Base-by-base conservation (phyloP, 768 basidiomycete genomes). In the Mycena chlorophos region DNA sequence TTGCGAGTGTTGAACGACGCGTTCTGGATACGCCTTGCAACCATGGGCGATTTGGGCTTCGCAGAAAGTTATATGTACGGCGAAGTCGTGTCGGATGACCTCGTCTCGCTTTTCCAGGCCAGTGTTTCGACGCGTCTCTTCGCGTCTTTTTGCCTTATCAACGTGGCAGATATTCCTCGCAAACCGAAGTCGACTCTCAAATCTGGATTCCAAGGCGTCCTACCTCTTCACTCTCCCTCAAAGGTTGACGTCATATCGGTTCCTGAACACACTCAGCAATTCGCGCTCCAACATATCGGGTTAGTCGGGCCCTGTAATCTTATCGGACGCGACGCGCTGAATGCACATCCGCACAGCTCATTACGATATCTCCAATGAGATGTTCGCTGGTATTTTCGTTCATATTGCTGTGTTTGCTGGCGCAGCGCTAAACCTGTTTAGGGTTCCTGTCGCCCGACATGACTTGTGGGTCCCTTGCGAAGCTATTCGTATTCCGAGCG, bases 31-130 rank as follows among this genome's bases (percentile, higher is more conserved):
- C 73, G 85, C 1, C 71, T 86, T 14, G 79, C 78, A 53, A 66
- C 76, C 6, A 82, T 84, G 76, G 77, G 83, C 22, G 87, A 89
- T 65, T 71, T 91, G 40, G 89, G 87, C 3, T 89, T 91, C 62
- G 78, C 85, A 4, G 89, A 91, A 68, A 83, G 85, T 0, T 89
- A 84, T 69, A 90, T 91, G 89, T 84, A 83, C 52, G 87, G 88
- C 5, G 88, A 91, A 42, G 82, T 88, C 27, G 82, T 86, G 60
- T 84, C 84, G 51, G 78, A 83, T 53, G 80, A 88, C 62, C 75
- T 91, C n/a, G 76, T 82, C 3, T 71, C 78, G 3, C 68, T 89
- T 0, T 89, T 89, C 71, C 71, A 80, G 68, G 87, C 85, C 56
- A 62, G 78, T 69, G n/a, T n/a, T n/a, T n/a, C 20, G 28, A 16